Conservation (phyloP, 352 stramenopile genomes). For the Blastocystis sp. region DNA sequence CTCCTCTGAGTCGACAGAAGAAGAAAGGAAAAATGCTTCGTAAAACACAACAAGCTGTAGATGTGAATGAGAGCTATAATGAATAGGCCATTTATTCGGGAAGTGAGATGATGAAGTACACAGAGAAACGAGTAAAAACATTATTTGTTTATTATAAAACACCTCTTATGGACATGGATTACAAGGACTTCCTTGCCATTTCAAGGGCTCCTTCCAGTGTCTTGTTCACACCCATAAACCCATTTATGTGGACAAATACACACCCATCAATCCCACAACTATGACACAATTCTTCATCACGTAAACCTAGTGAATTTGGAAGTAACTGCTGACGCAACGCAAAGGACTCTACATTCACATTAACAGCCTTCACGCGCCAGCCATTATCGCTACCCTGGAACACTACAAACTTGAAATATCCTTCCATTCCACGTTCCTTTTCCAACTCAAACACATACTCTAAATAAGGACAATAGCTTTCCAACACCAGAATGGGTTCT, state of each 20-base stretch:
- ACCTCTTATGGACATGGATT: too few species aligned
- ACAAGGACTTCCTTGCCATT: constrained; percentile 31
- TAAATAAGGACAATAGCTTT: neutral
- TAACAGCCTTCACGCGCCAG: neutral
- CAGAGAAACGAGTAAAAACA: neutral
- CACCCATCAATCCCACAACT: constrained; percentile 47
- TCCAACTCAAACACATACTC: constrained; percentile 6
- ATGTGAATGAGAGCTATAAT: neutral
- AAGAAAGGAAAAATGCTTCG: neutral
- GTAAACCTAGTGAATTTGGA: constrained; percentile 1
- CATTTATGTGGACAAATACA: constrained; percentile 57
- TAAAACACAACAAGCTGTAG: constrained; percentile 16
- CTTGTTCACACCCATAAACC: constrained; percentile 60
- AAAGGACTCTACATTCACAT: neutral
- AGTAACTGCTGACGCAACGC: constrained; percentile 13
- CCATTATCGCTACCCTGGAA: neutral
- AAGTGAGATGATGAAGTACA: neutral
- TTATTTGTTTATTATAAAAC: constrained; percentile 30
- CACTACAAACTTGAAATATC: constrained; percentile 37
- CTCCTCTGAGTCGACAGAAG: neutral
- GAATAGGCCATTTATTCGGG: neutral
- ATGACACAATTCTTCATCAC: constrained; percentile 39
- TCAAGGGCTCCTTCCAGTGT: constrained; percentile 43
- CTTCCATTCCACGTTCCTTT: constrained; percentile 6
- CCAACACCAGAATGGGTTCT: constrained; percentile 15